Conservation (phyloP, 192 early-diverging fungal species). For the Radiomyces spectabilis region DNA sequence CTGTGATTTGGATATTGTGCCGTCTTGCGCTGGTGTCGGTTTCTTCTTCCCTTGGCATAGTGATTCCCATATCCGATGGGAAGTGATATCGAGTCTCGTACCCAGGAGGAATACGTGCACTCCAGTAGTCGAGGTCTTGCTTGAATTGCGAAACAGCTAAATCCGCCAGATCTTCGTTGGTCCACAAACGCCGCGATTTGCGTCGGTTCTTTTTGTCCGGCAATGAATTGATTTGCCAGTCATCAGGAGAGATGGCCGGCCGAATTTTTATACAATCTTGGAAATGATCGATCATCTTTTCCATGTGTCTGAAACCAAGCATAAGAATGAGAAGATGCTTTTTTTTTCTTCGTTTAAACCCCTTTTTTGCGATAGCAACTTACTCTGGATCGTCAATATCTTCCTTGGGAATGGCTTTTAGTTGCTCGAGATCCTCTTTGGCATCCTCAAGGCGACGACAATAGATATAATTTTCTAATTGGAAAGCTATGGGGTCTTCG, state of each 20-base stretch:
- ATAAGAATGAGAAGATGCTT: too few species aligned
- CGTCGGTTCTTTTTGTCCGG: neutral
- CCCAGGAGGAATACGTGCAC: conserved; percentile 1
- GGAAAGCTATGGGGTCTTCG: neutral
- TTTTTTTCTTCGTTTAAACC: neutral
- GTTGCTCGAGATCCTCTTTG: neutral
- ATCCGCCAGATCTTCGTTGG: neutral
- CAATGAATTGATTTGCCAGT: conserved; percentile 9
- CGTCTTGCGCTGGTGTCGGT: too few species aligned
- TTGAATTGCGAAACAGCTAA: conserved; percentile 1
- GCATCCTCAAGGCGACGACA: neutral
- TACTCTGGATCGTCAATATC: neutral
- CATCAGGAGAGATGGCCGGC: neutral
- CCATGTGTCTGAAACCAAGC: too few species aligned
- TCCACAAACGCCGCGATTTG: neutral
- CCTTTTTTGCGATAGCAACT: neutral
- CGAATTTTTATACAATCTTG: neutral
- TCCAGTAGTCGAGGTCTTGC: conserved; percentile 6
- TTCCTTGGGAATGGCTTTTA: neutral
- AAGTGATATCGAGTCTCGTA: neutral
- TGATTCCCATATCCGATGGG: neutral
- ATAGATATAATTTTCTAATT: conserved; percentile 14
- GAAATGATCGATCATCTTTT: neutral
- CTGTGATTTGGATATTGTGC: too few species aligned
- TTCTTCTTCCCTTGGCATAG: neutral